Percentiles rank a stretch among this genome's conserved stretches.
Conservation (phyloP, 1,284 basidiomycete species). For the Anthracocystis panici-leucophaei region DNA sequence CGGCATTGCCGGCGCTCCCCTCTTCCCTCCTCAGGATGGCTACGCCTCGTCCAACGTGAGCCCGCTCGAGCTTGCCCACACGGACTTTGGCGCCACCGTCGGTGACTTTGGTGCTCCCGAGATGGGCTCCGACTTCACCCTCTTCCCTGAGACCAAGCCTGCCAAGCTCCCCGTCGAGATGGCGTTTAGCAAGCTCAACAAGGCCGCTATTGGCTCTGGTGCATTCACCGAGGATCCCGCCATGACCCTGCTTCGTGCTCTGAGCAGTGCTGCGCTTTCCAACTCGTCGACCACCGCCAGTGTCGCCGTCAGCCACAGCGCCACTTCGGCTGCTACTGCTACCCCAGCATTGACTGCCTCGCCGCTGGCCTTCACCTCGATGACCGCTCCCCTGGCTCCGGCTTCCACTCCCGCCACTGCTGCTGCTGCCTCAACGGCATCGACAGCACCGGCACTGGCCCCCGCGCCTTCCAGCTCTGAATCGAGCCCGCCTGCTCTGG, state of each 20-base stretch:
- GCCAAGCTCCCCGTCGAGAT: conserved; percentile 45
- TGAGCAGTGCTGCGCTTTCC: conserved; percentile 50
- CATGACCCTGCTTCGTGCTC: conserved; percentile 49
- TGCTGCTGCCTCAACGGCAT: conserved; percentile 16
- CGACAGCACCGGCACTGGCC: conserved; percentile 20
- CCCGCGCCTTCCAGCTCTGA: conserved; percentile 17
- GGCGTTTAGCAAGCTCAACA: conserved; percentile 57
- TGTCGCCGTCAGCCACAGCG: conserved; percentile 17
- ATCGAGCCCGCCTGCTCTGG: conserved; percentile 26
- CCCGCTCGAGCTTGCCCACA: conserved; percentile 39
- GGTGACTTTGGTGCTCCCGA: conserved; percentile 52
- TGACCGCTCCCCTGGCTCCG: conserved; percentile 24
- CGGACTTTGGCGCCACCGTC: conserved; percentile 35
- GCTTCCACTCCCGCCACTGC: conserved; percentile 20
- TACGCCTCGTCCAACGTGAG: conserved; percentile 55
- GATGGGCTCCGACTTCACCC: conserved; percentile 51
- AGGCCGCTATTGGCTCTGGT: conserved; percentile 28
- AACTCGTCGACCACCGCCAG: conserved; percentile 33
- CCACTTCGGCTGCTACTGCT: conserved; percentile 10
- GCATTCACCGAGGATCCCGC: conserved; percentile 44
- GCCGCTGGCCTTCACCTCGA: conserved; percentile 44
- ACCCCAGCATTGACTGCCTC: conserved; percentile 43
- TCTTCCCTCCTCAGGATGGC: conserved; percentile 44
- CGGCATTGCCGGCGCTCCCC: conserved; percentile 57
- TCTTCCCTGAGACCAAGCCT: conserved; percentile 50